These are phyloP conservation scores for Talaromyces sp. DNA, from an alignment of 2,329 filamentous ascomycete genomes.

Conservation along the genomic window DNA sequence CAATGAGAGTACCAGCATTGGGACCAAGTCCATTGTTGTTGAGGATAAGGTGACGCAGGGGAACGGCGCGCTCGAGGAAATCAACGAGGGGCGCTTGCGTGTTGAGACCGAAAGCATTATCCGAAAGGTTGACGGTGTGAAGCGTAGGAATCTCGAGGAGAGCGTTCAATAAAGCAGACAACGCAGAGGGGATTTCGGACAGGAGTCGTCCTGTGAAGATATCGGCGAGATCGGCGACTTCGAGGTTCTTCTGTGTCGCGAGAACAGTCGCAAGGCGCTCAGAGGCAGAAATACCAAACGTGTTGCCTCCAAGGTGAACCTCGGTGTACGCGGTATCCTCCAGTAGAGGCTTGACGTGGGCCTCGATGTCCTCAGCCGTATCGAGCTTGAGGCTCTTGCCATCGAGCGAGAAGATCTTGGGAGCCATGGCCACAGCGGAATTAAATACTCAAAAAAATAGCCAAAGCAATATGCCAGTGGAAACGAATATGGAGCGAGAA, in stretches of 20 bases:
- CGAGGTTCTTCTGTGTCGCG: conserved; percentile 74
- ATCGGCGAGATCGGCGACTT: conserved; percentile 84
- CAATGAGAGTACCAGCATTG: conserved; percentile 81
- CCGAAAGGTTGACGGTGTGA: conserved; percentile 89
- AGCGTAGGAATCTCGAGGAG: conserved; percentile 81
- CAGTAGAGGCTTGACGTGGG: conserved; percentile 71
- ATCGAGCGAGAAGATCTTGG: conserved; percentile 74
- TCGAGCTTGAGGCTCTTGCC: conserved; percentile 90
- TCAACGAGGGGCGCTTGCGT: conserved; percentile 87
- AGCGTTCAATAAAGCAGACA: conserved; percentile 77
- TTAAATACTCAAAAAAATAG: not conserved
- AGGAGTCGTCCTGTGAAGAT: conserved; percentile 95
- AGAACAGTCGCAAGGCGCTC: conserved; percentile 79
- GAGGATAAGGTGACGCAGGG: conserved; percentile 87
- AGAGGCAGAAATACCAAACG: conserved; percentile 81
- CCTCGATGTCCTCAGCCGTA: conserved; percentile 77
- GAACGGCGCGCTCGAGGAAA: conserved; percentile 82
- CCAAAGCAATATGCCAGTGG: not conserved
- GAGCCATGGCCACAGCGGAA: conserved; percentile 17
- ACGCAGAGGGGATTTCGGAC: conserved; percentile 85
- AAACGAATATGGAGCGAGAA: not conserved
- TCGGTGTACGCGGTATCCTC: conserved; percentile 69
- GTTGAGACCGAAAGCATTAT: conserved; percentile 96
- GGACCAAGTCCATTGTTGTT: conserved; percentile 98
- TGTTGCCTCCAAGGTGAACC: conserved; percentile 84